Base-by-base conservation (phyloP, 1,284 basidiomycete genomes). In the Rhodofomes roseus region DNA sequence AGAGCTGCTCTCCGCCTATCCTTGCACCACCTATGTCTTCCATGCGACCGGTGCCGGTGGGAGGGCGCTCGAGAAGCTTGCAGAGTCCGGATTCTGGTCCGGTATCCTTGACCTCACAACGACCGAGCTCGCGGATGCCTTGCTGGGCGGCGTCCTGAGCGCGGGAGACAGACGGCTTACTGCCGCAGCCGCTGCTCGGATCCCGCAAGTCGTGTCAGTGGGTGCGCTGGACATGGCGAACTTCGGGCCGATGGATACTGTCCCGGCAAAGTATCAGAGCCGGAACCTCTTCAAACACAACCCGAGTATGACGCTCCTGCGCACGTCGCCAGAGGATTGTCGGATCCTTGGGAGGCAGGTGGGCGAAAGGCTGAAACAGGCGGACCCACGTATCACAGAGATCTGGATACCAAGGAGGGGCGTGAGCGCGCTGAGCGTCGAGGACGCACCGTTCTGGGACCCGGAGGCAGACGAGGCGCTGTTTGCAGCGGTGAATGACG, bases 71-170 rank as follows among this genome's bases (percentile, higher is more conserved):
- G 66, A 68, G 60, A 60, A 60, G 25, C 65, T 68, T 29, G 53
- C 57, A 25, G 37, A 53, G 16, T 54, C 56, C 1, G 55, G 62
- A 9, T 68, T 63, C 62, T 68, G 65, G 62, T 63, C 65, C 34
- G 65, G 67, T 18, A 61, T 65, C 23, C 65, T 68, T 46, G 67
- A 68, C 61, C 61, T 68, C 25, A 68, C 67, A 18, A 68, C 65
- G n/a, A 66, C 67, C 1, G 65, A 66, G 59, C 64, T 68, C 44
- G 67, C 65, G 23, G 67, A 68, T 60, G 65, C 64, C 55, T 65
- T 66, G 44, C 59, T 66, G 57, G 67, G 65, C 40, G 67, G 67
- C 25, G 57, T 66, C 4, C 63, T 68, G 20, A 65, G 64, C 57
- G 65, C 67, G 40, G 65, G 67, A 14, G 59, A 64, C 41, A 54